Conservation (phyloP, 2,329 filamentous ascomycete species). For the Leptodontidium sp. region DNA sequence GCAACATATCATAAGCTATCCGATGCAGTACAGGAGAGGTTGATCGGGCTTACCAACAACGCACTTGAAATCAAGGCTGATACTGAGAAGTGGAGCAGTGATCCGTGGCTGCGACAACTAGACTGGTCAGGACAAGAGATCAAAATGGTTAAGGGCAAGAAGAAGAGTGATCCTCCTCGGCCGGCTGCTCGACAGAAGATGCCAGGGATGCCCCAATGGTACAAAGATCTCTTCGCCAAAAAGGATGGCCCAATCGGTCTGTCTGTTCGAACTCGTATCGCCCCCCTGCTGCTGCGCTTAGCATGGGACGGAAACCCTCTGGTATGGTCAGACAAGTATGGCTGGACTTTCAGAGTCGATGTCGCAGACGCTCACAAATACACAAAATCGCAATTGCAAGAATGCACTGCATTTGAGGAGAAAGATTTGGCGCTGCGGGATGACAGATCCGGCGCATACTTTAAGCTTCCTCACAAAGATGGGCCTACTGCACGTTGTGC, state of each 20-base stretch:
- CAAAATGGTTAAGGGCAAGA: slow-evolving; percentile 90
- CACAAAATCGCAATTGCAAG: slow-evolving; percentile 72
- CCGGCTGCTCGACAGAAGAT: slow-evolving; percentile 87
- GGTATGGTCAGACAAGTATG: slow-evolving; percentile 91
- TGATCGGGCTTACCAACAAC: slow-evolving; percentile 77
- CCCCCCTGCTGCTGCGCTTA: slow-evolving; percentile 83
- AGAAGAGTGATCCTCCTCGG: slow-evolving; percentile 80
- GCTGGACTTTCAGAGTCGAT: slow-evolving; percentile 89
- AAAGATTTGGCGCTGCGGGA: slow-evolving; percentile 69
- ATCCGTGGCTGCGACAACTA: slow-evolving; percentile 92
- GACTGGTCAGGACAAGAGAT: slow-evolving; percentile 96
- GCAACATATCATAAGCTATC: slow-evolving; percentile 81
- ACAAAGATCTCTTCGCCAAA: slow-evolving; percentile 85
- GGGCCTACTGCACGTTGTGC: slow-evolving; percentile 84
- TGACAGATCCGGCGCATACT: slow-evolving; percentile 75
- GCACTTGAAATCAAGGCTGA: slow-evolving; percentile 78
- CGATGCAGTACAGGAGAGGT: slow-evolving; percentile 77
- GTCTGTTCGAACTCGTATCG: slow-evolving; percentile 86
- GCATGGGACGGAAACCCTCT: slow-evolving; percentile 90
- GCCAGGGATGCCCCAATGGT: slow-evolving; percentile 95
- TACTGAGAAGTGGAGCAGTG: slow-evolving; percentile 72
- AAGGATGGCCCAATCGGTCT: slow-evolving; percentile 74
- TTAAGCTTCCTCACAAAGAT: slow-evolving; percentile 96
- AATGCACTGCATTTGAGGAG: slow-evolving; percentile 81
- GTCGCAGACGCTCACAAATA: slow-evolving; percentile 70